Base-by-base conservation (phyloP, 1,284 basidiomycete species). In the Puccinia triticina region DNA sequence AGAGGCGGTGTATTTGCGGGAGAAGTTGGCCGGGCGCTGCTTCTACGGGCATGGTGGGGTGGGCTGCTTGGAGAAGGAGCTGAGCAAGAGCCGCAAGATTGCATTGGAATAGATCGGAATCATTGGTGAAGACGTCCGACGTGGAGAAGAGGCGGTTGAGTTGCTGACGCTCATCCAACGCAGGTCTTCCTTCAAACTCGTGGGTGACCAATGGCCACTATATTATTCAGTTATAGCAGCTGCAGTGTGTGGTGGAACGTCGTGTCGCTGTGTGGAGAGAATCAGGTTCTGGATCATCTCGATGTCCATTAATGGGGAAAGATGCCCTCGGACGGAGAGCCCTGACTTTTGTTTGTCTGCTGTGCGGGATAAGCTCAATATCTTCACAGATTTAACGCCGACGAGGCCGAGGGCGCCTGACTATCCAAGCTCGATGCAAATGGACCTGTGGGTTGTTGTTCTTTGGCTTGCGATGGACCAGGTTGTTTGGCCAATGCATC, bases 231-330 rank as follows among this genome's bases (percentile, higher is more conserved):
- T 26, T 72, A 11, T 29, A 29, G 59, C 8, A 26, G 4, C 46
- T 12, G 1, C 34, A 53, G 11, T 21, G n/a, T 46, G 34, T 14
- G 32, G 23, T 8, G 26, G 53, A 11, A 26, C 21, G 37, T 75
- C 55, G 5, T 75, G 73, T 18, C 23, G 73, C n/a, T 37, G 73
- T 1, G 55, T 75, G 1, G 55, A 29, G 29, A 75, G 37, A 32
- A 75, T 26, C 50, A 75, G 37, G 55, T 61, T 75, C 23, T 75
- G 50, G 37, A 75, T 75, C 40, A 37, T 75, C 55, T 75, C 73
- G 16, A 75, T 50, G 55, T 75, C 73, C 73, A 75, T 75, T 7
- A 40, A 37, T n/a, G 55, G 55, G 18, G 73, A 55, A 2, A 75
- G 55, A 61, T 55, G 55, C 10, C 73, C 55, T 61, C 73, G 18